These are phyloP conservation scores for Vitis riparia DNA, from an alignment of 164 flowering plant species.

Conservation along the genomic window DNA sequence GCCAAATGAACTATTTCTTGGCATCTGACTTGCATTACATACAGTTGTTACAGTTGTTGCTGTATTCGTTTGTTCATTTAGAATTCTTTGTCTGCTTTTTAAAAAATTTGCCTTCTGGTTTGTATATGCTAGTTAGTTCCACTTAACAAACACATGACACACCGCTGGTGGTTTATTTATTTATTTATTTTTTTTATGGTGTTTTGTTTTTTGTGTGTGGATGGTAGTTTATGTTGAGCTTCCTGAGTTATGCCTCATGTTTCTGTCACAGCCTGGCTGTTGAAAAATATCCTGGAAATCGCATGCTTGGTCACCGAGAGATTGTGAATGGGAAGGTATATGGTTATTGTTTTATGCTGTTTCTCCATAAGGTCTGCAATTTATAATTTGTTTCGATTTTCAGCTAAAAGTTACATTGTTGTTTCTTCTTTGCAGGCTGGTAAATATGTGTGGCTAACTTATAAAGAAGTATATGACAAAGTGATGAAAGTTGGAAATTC, in stretches of 20 bases:
- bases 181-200: too few relatives aligned
- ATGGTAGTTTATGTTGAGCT: neutral
- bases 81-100: too few relatives aligned
- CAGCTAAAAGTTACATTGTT: neutral
- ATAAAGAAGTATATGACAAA: slow-evolving; percentile 75
- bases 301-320: slow-evolving; percentile 85
- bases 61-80: too few relatives aligned
- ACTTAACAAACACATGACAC: neutral
- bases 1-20: too few relatives aligned
- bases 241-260: neutral
- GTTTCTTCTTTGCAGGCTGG: slow-evolving; percentile 57
- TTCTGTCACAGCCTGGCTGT: slow-evolving; percentile 54
- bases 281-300: slow-evolving; percentile 70
- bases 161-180: too few relatives aligned
- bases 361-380: neutral
- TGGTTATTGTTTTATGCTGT: neutral
- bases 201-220: too few relatives aligned
- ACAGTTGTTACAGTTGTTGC: too few relatives aligned
- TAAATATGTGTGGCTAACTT: slow-evolving; percentile 80
- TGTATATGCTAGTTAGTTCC: too few relatives aligned
- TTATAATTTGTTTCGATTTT: neutral
- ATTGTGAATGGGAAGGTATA: slow-evolving; percentile 67
- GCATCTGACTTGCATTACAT: too few relatives aligned
- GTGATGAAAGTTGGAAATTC: slow-evolving; percentile 72
- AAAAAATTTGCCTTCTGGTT: too few relatives aligned